These are phyloP conservation scores for Penicillium bovifimosum DNA, from an alignment of 495 filamentous ascomycete genomes.

Conservation along the genomic window DNA sequence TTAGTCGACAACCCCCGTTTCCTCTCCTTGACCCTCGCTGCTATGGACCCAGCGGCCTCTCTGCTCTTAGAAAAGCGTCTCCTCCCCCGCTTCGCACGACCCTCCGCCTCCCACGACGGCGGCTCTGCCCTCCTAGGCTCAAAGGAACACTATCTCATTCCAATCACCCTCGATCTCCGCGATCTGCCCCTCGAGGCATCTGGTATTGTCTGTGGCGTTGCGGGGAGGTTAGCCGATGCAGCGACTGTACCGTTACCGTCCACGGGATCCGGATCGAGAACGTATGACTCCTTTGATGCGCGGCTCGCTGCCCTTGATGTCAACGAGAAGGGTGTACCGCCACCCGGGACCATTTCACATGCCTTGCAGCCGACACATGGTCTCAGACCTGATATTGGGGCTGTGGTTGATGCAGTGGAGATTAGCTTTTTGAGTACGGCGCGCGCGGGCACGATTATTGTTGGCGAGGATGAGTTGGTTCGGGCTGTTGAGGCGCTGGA, in stretches of 20 bases:
- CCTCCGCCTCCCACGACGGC: conserved; percentile 37
- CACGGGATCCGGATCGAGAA: conserved; percentile 15
- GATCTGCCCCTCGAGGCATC: conserved; percentile 82
- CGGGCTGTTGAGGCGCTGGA: conserved; percentile 66
- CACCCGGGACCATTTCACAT: conserved; percentile 3
- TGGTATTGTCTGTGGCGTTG: conserved; percentile 90
- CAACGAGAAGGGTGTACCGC: conserved; percentile 1
- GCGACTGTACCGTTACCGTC: conserved; percentile 17
- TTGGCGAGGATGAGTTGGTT: conserved; percentile 64
- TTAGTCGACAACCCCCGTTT: conserved; percentile 73
- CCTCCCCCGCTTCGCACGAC: conserved; percentile 46
- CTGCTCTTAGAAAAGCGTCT: conserved; percentile 74
- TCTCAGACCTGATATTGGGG: conserved; percentile 38
- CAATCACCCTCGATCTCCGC: conserved; percentile 81
- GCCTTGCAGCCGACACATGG: conserved; percentile 23
- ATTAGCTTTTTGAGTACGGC: conserved; percentile 89
- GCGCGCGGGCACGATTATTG: conserved; percentile 82
- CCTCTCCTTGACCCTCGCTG: conserved; percentile 78
- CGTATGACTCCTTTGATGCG: conserved; percentile 17
- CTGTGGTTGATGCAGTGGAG: conserved; percentile 59
- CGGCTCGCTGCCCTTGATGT: conserved; percentile 3
- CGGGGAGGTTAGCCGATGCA: conserved; percentile 65
- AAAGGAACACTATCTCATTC: conserved; percentile 73
- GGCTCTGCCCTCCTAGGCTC: conserved; percentile 59
- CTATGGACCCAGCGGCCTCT: conserved; percentile 72